Conservation (phyloP, 2,329 filamentous ascomycete species). For the Aspergillus pseudonomiae region DNA sequence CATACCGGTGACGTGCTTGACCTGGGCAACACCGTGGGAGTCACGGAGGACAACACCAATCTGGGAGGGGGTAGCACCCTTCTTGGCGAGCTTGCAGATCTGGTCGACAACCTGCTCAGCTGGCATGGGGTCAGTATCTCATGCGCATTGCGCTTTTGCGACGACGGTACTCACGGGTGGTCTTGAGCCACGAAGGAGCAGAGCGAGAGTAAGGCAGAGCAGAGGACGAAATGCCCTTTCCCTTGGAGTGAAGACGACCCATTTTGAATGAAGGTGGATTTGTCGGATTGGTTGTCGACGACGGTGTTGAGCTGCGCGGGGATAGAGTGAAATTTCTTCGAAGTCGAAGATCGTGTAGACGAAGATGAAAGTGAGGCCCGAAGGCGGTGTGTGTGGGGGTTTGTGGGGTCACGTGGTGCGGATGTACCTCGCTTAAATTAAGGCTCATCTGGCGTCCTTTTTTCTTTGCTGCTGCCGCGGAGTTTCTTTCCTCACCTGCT, state of each 20-base stretch:
- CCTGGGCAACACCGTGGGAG: conserved; percentile 96
- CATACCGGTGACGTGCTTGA: conserved; percentile 95
- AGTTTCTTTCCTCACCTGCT: not conserved
- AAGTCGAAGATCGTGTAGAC: not conserved
- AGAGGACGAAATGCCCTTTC: conserved; percentile 97
- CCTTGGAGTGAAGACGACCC: conserved; percentile 96
- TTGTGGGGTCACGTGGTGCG: conserved; percentile 11
- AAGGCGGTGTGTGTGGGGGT: not conserved
- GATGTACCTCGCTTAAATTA: conserved; percentile 11
- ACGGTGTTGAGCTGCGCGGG: conserved; percentile 21
- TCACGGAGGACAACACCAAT: conserved; percentile 99
- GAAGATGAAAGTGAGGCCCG: not conserved
- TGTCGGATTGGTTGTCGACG: conserved; percentile 32
- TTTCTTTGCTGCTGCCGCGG: not conserved
- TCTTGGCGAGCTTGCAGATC: conserved; percentile 98
- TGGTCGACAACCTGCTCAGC: conserved; percentile 96
- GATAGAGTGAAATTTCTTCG: conserved; percentile 1
- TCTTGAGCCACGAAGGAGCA: conserved; percentile 95
- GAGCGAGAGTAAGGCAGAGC: conserved; percentile 96
- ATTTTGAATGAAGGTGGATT: conserved; percentile 35
- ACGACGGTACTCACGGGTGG: conserved; percentile 60
- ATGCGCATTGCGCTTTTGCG: not conserved
- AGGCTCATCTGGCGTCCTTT: not conserved
- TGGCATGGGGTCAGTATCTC: not conserved
- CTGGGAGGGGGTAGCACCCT: conserved; percentile 97